Evolutionary conservation across 1,284 basidiomycete genomes (phyloP).

Genomic region (Ustilago sp.): DNA sequence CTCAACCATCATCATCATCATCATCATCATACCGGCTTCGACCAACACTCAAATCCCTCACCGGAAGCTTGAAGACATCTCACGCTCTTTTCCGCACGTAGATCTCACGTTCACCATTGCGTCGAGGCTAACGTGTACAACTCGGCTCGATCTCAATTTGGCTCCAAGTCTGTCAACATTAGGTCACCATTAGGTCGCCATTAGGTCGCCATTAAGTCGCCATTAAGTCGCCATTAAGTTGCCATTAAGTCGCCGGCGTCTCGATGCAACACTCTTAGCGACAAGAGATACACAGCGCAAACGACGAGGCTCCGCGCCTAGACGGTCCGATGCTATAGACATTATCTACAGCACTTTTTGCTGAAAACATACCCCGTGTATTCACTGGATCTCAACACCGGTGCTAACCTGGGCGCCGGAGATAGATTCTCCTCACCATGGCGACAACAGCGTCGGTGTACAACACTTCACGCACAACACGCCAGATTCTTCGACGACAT

Average conservation of each 20-base stretch:
- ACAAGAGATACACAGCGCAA: not conserved
- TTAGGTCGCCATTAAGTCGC: too few species aligned
- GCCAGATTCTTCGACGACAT: slow-evolving; percentile 65
- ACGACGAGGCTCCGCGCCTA: not conserved
- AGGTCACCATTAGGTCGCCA: too few species aligned
- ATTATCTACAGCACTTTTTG: not conserved
- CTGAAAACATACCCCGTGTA: not conserved
- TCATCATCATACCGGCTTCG: slow-evolving; percentile 4
- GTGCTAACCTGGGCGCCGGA: not conserved
- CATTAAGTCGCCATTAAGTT: not conserved
- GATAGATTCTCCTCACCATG: slow-evolving; percentile 36
- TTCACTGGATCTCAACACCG: not conserved
- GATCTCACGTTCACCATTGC: too few species aligned
- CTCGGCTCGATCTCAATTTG: too few species aligned
- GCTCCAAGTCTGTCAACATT: too few species aligned
- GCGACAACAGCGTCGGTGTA: slow-evolving; percentile 67
- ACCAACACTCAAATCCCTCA: not conserved
- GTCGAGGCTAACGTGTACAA: too few species aligned
- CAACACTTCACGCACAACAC: slow-evolving; percentile 64
- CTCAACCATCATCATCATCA: slow-evolving; percentile 5
- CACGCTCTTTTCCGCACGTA: not conserved
- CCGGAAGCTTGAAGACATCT: not conserved
- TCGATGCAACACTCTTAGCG: not conserved
- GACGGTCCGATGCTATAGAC: not conserved
- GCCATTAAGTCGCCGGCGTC: not conserved